Percentiles rank a stretch among this genome's conserved stretches.
These are phyloP conservation scores for Podospora fimiseda DNA, from an alignment of 495 filamentous ascomycete genomes.

Conservation along the genomic window DNA sequence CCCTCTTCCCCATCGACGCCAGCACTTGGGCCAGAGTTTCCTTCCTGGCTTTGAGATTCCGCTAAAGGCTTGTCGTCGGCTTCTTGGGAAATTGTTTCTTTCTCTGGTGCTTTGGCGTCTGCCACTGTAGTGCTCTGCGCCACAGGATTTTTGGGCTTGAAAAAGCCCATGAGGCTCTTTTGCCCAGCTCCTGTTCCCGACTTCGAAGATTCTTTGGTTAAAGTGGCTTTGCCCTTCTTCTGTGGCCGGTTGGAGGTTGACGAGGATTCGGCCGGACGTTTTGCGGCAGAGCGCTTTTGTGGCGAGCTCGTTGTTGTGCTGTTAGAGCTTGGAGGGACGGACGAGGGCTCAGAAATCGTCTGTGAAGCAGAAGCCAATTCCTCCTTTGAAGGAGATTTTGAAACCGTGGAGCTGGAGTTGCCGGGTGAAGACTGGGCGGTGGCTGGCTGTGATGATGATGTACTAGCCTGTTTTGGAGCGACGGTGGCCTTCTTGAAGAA, in stretches of 20 bases:
- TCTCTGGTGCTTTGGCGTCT: not conserved
- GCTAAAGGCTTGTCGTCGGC: too few relatives aligned
- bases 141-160: conserved; percentile 51
- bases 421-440: not conserved
- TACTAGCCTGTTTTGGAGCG: too few relatives aligned
- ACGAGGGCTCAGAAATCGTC: not conserved
- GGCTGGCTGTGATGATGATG: conserved; percentile 3
- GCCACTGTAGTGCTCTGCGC: conserved; percentile 19
- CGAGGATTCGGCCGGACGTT: conserved; percentile 26
- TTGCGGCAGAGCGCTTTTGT: conserved; percentile 21
- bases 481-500: conserved; percentile 54
- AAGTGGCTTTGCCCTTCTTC: conserved; percentile 34
- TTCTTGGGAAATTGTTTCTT: not conserved
- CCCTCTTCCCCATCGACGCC: not conserved
- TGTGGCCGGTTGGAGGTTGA: conserved; percentile 24
- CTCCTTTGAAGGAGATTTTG: not conserved
- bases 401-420: not conserved
- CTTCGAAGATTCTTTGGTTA: conserved; percentile 34
- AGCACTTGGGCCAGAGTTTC: too few relatives aligned
- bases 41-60: too few relatives aligned
- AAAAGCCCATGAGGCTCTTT: conserved; percentile 76
- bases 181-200: conserved; percentile 48
- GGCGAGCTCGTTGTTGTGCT: conserved; percentile 12
- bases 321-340: not conserved
- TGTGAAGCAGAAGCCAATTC: not conserved